Evolutionary conservation across 805 yeast species (phyloP), one percentile per base, ranked within the genome.

Genomic region (Cyberlindnera americana): DNA sequence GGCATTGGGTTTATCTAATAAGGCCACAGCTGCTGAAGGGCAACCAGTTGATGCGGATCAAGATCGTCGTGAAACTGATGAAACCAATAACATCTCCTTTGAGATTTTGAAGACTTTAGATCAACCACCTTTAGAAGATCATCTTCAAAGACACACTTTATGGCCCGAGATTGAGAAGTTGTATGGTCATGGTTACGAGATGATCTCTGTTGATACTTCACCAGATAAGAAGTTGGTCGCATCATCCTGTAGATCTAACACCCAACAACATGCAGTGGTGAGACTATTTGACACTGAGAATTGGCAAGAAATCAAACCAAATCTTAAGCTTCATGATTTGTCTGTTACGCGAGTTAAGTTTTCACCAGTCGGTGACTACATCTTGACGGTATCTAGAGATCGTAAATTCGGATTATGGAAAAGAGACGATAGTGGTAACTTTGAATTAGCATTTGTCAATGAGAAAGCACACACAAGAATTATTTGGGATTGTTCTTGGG

Each of bases 151-250:
- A 54, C 87, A 81, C 56, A 86, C 98, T 0, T 67, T 93, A 38
- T 93, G 95, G 83, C 99, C 99, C 0, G 99, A 93, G 57, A 67
- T 83, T 40, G 99, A 93, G 54, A 93, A 93, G 59, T 63, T 93
- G 31, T 93, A 93, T 56, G 99, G 99, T 0, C 99, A 93, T 60
- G 99, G 99, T 8, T 95, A 88, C 62, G 99, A 95, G 59, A 78
- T 90, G 27, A 78, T 88, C 0, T 74, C 91, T 32, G 72, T 89
- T 28, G 95, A 85, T 38, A 73, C 80, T 2, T 77, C 88, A 8
- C 78, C 81, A 5, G 79, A 75, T 51, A 73, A 77, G 12, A 58
- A 64, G 26, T 59, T 83, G 19, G 71, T 93, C 31, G 96, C 96
- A 3, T 79, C 95, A 8, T 85, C 97, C n/a, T 91, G 97, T 67